Base-by-base conservation (phyloP, 2,329 filamentous ascomycete species). In the Epichloe baconii region DNA sequence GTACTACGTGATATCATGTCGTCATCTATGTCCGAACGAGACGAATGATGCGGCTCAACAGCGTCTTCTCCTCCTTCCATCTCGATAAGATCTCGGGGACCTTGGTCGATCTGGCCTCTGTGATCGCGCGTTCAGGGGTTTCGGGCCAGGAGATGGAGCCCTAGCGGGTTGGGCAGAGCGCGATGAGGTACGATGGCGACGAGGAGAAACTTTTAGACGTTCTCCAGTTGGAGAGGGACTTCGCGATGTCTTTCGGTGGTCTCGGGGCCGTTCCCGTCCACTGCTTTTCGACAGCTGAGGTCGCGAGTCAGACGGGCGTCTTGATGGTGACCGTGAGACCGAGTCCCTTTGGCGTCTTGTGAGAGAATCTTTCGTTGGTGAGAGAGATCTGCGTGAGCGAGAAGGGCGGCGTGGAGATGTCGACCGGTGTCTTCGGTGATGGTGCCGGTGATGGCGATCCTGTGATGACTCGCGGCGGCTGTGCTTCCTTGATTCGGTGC, bases 21-120 rank as follows among this genome's bases (percentile, higher is more conserved):
- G 52, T 75, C 72, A 57, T 78, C 74, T 40, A 73, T 64, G 47
- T 73, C 76, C 12, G 75, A 73, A 11, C 72, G 68, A 17, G 72
- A 73, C 17, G 75, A 73, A 44, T 67, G 66, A 45, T 67, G 58
- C 38, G 57, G 58, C 38, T 61, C 65, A 5, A 56, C 47, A 3
- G 59, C 55, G n/a, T 57, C 59, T 48, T 64, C 61, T 65, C 58
- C 59, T 57, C 46, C 59, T 61, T 34, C 53, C 54, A 26, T 66
- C 62, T 47, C 59, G 60, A 52, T 60, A 57, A 14, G 54, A 44
- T 38, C 54, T 56, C 36, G 64, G 64, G 46, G 63, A 66, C 10
- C 57, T 57, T 36, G 62, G 59, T 11, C 55, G 60, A 44, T 47
- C 57, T 31, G 42, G 41, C 15, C 31, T 37, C 11, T 51, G 46